Conservation (phyloP, 2,329 filamentous ascomycete genomes). For the Daldinia eschscholtzii region DNA sequence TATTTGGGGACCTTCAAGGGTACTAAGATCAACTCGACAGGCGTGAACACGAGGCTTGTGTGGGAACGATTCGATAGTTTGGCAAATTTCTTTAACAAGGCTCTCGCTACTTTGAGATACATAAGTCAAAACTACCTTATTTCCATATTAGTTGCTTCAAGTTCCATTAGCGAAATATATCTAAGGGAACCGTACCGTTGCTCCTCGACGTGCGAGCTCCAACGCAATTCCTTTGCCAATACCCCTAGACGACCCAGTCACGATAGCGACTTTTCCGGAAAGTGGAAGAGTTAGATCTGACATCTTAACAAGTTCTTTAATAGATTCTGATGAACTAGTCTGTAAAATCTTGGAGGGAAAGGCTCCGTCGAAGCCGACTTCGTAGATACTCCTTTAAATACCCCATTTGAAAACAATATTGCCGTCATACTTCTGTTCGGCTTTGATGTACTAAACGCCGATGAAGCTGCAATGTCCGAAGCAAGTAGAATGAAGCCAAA, state of each 20-base stretch:
- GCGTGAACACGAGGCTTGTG: constrained; percentile 42
- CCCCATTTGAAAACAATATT: background rate
- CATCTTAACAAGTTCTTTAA: constrained; percentile 23
- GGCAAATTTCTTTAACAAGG: constrained; percentile 69
- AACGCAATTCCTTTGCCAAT: constrained; percentile 56
- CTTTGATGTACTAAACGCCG: constrained; percentile 35
- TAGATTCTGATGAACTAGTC: background rate
- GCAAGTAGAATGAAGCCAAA: background rate
- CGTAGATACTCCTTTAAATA: background rate
- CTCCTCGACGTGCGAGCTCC: constrained; percentile 54
- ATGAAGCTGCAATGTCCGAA: constrained; percentile 28
- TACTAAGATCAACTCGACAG: constrained; percentile 46
- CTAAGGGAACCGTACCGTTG: constrained; percentile 39
- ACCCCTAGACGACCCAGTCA: constrained; percentile 54
- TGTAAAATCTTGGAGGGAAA: background rate
- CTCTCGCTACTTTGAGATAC: constrained; percentile 72
- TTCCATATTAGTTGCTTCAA: constrained; percentile 4
- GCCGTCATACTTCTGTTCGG: constrained; percentile 19
- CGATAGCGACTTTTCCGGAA: constrained; percentile 56
- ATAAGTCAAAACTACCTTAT: constrained; percentile 67
- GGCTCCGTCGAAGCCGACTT: background rate
- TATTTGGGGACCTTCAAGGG: constrained; percentile 36
- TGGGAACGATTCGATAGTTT: constrained; percentile 68
- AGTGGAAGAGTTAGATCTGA: constrained; percentile 43
- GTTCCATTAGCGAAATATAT: background rate